Conservation (phyloP, 2,329 filamentous ascomycete genomes). For the Hymenoscyphus salicellus region DNA sequence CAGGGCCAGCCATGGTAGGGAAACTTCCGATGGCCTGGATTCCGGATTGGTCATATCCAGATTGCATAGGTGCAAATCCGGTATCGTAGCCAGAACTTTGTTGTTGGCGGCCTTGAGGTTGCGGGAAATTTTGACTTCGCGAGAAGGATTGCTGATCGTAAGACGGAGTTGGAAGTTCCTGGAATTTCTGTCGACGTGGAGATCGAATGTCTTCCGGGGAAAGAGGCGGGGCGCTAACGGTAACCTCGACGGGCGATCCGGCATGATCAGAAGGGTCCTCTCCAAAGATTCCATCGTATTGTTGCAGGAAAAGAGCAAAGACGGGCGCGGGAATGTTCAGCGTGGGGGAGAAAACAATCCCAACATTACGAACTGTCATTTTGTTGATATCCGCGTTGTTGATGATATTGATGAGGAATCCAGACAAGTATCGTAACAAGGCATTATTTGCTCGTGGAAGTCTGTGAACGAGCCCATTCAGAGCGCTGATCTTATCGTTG, state of each 20-base stretch:
- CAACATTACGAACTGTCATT: conserved; percentile 97
- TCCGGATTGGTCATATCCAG: conserved; percentile 42
- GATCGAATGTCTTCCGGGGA: conserved; percentile 59
- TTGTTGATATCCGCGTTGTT: conserved; percentile 89
- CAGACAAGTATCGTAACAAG: conserved; percentile 78
- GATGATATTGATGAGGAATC: conserved; percentile 88
- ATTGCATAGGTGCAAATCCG: conserved; percentile 50
- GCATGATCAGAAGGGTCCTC: conserved; percentile 51
- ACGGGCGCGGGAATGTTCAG: conserved; percentile 94
- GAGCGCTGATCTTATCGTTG: conserved; percentile 70
- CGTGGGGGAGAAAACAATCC: conserved; percentile 96
- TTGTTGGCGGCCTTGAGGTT: conserved; percentile 28
- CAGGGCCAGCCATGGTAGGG: conserved; percentile 33
- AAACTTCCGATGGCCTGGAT: conserved; percentile 18
- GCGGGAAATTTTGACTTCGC: conserved; percentile 37
- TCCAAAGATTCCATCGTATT: conserved; percentile 83
- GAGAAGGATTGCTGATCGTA: conserved; percentile 56
- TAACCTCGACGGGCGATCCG: conserved; percentile 49
- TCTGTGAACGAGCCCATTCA: conserved; percentile 74
- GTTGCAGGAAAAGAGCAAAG: conserved; percentile 89
- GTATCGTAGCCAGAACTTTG: conserved; percentile 43
- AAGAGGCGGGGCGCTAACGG: conserved; percentile 40
- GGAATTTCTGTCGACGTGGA: conserved; percentile 62
- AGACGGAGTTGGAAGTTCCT: conserved; percentile 60
- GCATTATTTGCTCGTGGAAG: conserved; percentile 79